Base-by-base conservation (phyloP, 495 filamentous ascomycete genomes). In the Annulohypoxylon maeteangense region DNA sequence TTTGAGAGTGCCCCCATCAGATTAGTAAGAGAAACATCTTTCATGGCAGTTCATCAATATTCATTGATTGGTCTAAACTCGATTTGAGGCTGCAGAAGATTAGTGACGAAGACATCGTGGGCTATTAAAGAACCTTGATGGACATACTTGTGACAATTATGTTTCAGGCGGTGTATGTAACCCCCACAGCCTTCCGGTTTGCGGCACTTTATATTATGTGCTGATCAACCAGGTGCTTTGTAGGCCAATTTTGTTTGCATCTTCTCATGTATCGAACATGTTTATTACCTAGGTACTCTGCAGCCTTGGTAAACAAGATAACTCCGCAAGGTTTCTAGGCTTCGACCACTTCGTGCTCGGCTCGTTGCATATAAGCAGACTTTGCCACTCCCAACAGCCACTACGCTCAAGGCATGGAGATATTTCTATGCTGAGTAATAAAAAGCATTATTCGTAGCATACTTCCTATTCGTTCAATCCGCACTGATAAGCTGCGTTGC, bases 121-220 rank as follows among this genome's bases (percentile, higher is more conserved):
- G 18, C 44, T 53, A 34, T 4, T 31, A 27, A 47, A 72, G 69
- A 47, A 68, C 69, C 69, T 68, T 72, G 69, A 45, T 48, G 69
- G 69, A 54, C 54, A 1, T 62, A 20, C 44, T 22, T 62, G 53
- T 59, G 63, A 59, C 59, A 27, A 7, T 29, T 16, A 22, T 7
- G 27, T 60, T 53, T 58, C 38, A 55, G 54, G 69, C 69, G 64
- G 69, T 72, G 62, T 71, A 62, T 32, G 42, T 63, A 51, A 10
- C 38, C 56, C 36, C 42, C 56, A 59, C 29, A 12, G 11, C 34
- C 38, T 10, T 44, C 56, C 23, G 38, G 56, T 44, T 11, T 29
- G 10, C 38, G 23, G 31, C 23, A 53, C 18, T 51, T n/a, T 20
- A 53, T 53, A 53, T 53, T 14, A 53, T 53, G 31, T 29, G 16